Percentiles rank a stretch among this genome's conserved stretches.
Conservation (phyloP, 2,329 filamentous ascomycete genomes). For the Fusarium dlaminii region DNA sequence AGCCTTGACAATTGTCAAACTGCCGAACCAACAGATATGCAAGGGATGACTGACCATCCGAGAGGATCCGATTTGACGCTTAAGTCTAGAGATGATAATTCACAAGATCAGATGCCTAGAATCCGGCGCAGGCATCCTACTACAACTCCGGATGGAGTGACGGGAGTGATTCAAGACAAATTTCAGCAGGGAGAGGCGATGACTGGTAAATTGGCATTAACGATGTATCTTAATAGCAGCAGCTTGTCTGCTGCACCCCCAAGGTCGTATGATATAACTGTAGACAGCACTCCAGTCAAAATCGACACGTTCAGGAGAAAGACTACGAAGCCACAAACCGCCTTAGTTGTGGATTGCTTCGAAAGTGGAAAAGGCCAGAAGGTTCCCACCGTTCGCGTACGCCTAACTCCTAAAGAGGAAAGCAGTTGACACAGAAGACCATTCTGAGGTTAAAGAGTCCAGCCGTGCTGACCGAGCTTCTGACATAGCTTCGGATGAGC, state of each 20-base stretch:
- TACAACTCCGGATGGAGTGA: not conserved
- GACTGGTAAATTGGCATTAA: no score
- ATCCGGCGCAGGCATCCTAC: accelerated
- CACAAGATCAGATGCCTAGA: no score
- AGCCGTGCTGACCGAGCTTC: not conserved
- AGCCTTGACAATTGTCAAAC: accelerated
- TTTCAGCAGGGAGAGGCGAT: not conserved
- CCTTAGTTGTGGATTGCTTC: accelerated
- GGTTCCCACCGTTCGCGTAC: accelerated
- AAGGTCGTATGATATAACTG: no score
- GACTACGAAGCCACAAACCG: not conserved
- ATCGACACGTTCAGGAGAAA: no score
- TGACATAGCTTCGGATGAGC: not conserved
- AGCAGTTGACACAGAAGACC: not conserved
- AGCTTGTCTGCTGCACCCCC: no score
- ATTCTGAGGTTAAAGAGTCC: no score
- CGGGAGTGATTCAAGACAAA: not conserved
- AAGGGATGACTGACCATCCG: not conserved
- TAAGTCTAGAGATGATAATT: not conserved
- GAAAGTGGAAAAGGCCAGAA: not conserved
- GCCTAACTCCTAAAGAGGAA: not conserved
- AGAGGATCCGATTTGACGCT: accelerated
- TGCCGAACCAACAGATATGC: accelerated
- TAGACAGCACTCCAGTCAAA: not conserved
- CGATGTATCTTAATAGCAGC: no score